Percentiles rank a stretch among this genome's conserved stretches.
phyloP scores from a whole-genome alignment of 164 flowering plant genomes.

The Berberis vulgaris region DNA sequence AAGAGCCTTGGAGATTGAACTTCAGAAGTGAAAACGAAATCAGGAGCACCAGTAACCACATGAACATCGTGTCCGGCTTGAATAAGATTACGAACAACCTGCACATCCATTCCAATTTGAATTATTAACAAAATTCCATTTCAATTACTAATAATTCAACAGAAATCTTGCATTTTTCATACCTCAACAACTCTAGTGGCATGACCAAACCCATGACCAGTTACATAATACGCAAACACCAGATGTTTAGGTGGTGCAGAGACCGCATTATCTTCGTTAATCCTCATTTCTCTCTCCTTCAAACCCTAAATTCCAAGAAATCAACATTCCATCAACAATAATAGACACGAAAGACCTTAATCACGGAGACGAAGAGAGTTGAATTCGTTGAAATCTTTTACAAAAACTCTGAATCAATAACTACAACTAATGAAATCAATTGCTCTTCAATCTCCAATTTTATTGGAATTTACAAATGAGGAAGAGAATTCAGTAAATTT shows the following conservation, averaged over 20 bases:
- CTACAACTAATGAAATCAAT: too few relatives aligned
- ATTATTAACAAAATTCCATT: too few relatives aligned
- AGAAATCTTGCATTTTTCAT: too few relatives aligned
- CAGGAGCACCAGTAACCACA: constrained; percentile 90
- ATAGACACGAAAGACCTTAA: too few relatives aligned
- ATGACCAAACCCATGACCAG: constrained; percentile 99
- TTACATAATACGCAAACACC: constrained; percentile 88
- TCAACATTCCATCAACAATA: too few relatives aligned
- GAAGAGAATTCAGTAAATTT: too few relatives aligned
- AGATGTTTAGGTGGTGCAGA: constrained; percentile 40
- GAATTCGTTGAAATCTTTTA: too few relatives aligned
- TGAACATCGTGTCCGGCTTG: constrained; percentile 89
- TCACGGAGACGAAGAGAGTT: too few relatives aligned
- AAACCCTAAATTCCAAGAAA: not conserved
- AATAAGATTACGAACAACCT: constrained; percentile 86
- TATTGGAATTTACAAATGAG: too few relatives aligned
- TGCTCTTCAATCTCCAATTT: too few relatives aligned
- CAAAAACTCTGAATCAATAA: too few relatives aligned
- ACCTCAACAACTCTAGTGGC: constrained; percentile 99
- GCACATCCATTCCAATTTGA: not conserved
- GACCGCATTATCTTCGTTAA: constrained; percentile 18
- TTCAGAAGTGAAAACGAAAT: constrained; percentile 81
- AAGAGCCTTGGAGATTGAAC: constrained; percentile 75
- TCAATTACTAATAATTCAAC: too few relatives aligned
- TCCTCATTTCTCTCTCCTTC: constrained; percentile 27